Conservation (phyloP, 2,329 filamentous ascomycete genomes). For the Fusarium sp. region DNA sequence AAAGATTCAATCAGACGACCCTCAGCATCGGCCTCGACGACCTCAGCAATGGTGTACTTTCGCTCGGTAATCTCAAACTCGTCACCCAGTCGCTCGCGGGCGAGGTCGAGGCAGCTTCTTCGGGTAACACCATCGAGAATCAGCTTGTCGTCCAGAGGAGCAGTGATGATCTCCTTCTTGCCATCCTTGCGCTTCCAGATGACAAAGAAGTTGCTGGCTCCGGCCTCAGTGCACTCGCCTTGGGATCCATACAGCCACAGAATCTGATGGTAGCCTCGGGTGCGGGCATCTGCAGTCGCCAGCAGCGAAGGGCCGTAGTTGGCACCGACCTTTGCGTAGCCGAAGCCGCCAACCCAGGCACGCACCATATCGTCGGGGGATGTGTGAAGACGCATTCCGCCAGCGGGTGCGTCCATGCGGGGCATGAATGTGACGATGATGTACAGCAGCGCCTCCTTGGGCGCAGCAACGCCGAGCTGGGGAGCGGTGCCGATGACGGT, state of each 20-base stretch:
- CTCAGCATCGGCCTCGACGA: slow-evolving; percentile 77
- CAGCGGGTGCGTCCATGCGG: slow-evolving; percentile 60
- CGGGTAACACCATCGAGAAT: slow-evolving; percentile 93
- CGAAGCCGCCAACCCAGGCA: slow-evolving; percentile 93
- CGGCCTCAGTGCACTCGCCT: slow-evolving; percentile 86
- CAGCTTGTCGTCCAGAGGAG: slow-evolving; percentile 82
- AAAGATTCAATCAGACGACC: slow-evolving; percentile 86
- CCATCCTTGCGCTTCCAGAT: slow-evolving; percentile 70
- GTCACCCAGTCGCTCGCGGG: slow-evolving; percentile 67
- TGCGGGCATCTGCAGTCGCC: slow-evolving; percentile 79
- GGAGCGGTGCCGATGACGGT: slow-evolving; percentile 86
- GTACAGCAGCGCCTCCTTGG: slow-evolving; percentile 88
- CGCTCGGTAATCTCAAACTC: slow-evolving; percentile 81
- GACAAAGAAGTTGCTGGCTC: slow-evolving; percentile 92
- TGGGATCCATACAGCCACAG: slow-evolving; percentile 90
- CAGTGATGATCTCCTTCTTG: slow-evolving; percentile 78
- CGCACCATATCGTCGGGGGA: slow-evolving; percentile 84
- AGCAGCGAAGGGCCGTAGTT: slow-evolving; percentile 90
- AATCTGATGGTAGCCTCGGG: slow-evolving; percentile 84
- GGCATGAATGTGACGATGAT: slow-evolving; percentile 77
- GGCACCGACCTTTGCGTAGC: slow-evolving; percentile 90
- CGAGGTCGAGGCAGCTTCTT: slow-evolving; percentile 80
- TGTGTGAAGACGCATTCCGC: slow-evolving; percentile 79
- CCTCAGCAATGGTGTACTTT: slow-evolving; percentile 82
- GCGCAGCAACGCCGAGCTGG: slow-evolving; percentile 82